Evolutionary conservation across 2,329 filamentous ascomycete species (phyloP).

Genomic region (Penicillium brasilianum): DNA sequence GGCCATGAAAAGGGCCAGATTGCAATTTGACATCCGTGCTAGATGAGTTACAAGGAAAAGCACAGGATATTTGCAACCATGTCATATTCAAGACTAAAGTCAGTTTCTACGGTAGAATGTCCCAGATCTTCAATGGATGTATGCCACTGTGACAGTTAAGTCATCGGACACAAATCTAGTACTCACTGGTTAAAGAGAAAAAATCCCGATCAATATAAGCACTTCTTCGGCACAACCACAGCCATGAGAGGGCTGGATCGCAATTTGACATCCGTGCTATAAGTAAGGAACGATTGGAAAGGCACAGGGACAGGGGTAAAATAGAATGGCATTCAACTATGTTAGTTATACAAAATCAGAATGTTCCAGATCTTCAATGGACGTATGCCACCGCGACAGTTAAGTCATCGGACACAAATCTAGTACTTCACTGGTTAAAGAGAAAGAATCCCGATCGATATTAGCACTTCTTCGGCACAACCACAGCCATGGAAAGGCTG

Average conservation of each 20-base stretch:
- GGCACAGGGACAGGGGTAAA: not conserved
- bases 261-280: constrained; percentile 99
- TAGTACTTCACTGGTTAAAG: constrained; percentile 49
- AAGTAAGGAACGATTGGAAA: not conserved
- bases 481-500: constrained; percentile 78
- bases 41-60: constrained; percentile 24
- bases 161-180: constrained; percentile 51
- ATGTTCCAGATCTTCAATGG: constrained; percentile 54
- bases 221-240: constrained; percentile 99
- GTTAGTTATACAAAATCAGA: constrained; percentile 2
- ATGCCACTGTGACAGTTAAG: constrained; percentile 41
- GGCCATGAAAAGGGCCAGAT: constrained; percentile 78
- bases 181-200: constrained; percentile 45
- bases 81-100: constrained; percentile 1
- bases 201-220: constrained; percentile 68
- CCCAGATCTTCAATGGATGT: constrained; percentile 53
- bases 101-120: constrained; percentile 35
- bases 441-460: constrained; percentile 52
- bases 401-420: constrained; percentile 45
- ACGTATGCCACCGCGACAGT: constrained; percentile 45
- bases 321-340: constrained; percentile 6
- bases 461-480: constrained; percentile 99
- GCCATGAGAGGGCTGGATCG: constrained; percentile 82
- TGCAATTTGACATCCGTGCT: constrained; percentile 99
- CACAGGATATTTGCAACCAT: not conserved